Evolutionary conservation across 2,329 filamentous ascomycete species (phyloP).

Genomic region (Trichoderma sp.): DNA sequence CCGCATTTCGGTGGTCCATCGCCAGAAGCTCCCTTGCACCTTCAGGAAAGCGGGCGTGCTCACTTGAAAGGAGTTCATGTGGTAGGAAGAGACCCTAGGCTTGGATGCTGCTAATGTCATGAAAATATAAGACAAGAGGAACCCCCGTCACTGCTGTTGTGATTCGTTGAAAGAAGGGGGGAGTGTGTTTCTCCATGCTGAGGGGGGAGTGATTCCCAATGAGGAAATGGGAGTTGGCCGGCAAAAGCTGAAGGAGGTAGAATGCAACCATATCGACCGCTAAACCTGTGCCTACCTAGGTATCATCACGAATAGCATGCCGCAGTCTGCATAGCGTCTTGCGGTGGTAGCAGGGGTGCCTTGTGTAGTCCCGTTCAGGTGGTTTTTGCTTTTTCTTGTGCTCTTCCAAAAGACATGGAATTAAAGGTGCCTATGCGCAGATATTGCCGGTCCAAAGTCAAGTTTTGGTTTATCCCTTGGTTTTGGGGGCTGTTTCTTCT

Average conservation of each 20-base stretch:
- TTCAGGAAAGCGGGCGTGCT: background rate
- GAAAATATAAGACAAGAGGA: background rate
- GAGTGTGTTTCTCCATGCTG: background rate
- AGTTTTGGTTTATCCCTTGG: background rate
- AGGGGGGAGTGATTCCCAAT: background rate
- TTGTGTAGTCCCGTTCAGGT: background rate
- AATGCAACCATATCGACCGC: constrained; percentile 1
- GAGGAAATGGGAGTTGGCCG: constrained; percentile 6
- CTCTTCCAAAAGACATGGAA: background rate
- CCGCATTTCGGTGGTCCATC: too few species aligned
- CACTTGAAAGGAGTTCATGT: background rate
- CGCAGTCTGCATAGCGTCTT: background rate
- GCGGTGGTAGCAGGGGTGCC: constrained; percentile 1
- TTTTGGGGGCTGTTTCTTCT: background rate
- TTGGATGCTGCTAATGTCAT: background rate
- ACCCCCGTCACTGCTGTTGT: background rate
- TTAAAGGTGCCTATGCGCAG: background rate
- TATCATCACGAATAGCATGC: background rate
- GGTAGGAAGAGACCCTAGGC: background rate
- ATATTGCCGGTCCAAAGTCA: background rate
- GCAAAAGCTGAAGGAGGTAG: background rate
- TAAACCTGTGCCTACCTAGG: background rate
- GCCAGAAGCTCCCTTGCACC: background rate
- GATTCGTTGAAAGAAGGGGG: background rate
- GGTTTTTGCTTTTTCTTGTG: background rate